Base-by-base conservation (phyloP, 2,329 filamentous ascomycete species). In the Zymoseptoria ardabiliae region DNA sequence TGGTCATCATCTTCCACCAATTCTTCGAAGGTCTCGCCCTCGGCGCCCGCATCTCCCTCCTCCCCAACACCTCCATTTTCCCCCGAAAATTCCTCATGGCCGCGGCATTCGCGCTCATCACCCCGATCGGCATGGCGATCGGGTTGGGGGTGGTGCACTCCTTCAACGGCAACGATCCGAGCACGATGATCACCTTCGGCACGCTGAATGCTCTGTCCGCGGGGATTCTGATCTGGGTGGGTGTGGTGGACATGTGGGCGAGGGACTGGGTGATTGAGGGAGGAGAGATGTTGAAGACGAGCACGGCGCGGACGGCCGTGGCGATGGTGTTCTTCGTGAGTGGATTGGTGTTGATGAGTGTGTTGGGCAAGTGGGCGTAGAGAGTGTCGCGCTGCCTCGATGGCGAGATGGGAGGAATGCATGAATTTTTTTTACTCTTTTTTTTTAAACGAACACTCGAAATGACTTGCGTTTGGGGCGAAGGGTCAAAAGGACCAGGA, bases 1-100 rank as follows among this genome's bases (percentile, higher is more conserved):
- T 84, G 53, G 84, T 86, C 30, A 77, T 86, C 7, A 85, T 91
- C 68, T 96, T 97, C 79, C 92, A 97, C 73, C 92, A 97, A 72
- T 90, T 89, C 45, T 96, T 97, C 62, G 92, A 97, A 75, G 92
- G 92, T 11, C 85, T 97, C 11, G 92, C 91, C 81, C 81, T 97
- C 5, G 92, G 92, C 21, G 86, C 91, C 2, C 87, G 93, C 60
- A 82, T 97, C 1, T 90, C 91, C 0, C 83, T 84, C 1, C 85
- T 90, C 0, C 81, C 84, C 0, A 41, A 41, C 13, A 11, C 17
- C 11, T 41, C 35, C 35, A 11, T 41, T 1, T 97, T 91, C 88
- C 90, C 92, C 0, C 76, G 79, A 48, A 79, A 79, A 30, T 96
- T 91, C 73, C 55, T 85, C 1, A 82, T 97, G 13, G 91, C 82